These are phyloP conservation scores for Exophiala alcalophila DNA, from an alignment of 2,329 filamentous ascomycete genomes.

Conservation along the genomic window DNA sequence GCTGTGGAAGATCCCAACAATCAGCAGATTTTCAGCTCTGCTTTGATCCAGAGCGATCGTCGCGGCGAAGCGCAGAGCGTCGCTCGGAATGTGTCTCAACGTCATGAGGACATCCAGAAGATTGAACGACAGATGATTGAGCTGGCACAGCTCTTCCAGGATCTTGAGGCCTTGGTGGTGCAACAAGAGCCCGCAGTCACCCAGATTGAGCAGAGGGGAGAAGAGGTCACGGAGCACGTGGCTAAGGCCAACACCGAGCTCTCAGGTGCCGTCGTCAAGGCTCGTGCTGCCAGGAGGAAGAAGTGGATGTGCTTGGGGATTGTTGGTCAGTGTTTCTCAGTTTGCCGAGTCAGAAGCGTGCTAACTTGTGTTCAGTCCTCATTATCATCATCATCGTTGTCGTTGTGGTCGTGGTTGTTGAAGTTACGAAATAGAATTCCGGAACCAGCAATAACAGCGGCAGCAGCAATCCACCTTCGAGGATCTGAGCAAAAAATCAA, in stretches of 20 bases:
- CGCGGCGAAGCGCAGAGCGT: conserved; percentile 77
- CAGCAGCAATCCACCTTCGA: conserved; percentile 3
- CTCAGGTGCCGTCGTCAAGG: conserved; percentile 74
- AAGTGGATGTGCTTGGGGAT: conserved; percentile 95
- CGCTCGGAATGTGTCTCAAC: conserved; percentile 73
- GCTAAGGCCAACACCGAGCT: conserved; percentile 83
- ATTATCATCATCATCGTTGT: conserved; percentile 53
- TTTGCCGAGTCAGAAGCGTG: background rate
- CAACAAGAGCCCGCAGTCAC: conserved; percentile 79
- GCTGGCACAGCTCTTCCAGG: conserved; percentile 80
- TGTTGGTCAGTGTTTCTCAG: conserved; percentile 48
- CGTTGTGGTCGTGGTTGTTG: conserved; percentile 49
- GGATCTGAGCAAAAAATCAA: no score
- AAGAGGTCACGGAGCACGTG: conserved; percentile 80
- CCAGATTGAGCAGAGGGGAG: conserved; percentile 81
- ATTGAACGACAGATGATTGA: conserved; percentile 89
- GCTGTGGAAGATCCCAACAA: conserved; percentile 69
- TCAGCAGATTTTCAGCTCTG: conserved; percentile 69
- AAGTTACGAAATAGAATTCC: conserved; percentile 36
- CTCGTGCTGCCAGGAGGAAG: conserved; percentile 77
- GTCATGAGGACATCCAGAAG: conserved; percentile 84
- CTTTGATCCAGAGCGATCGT: conserved; percentile 67
- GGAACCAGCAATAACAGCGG: background rate
- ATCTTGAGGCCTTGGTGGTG: conserved; percentile 80
- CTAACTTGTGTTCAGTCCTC: conserved; percentile 41